Conservation (phyloP, 768 basidiomycete species). For the button mushroom (Agaricus bisporus) region DNA sequence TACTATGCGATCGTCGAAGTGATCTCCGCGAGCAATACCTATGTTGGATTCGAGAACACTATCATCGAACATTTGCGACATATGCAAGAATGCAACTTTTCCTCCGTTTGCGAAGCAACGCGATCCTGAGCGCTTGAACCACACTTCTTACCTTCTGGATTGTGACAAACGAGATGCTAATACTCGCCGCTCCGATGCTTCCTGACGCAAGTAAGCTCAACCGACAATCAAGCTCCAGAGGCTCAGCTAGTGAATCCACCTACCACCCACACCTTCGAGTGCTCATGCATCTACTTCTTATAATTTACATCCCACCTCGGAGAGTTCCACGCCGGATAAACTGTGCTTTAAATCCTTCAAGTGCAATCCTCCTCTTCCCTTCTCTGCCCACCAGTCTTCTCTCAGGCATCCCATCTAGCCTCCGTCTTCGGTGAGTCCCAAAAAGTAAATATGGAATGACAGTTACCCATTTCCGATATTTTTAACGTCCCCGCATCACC, state of each 20-base stretch:
- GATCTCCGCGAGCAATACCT: too few species aligned
- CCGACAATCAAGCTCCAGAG: not conserved
- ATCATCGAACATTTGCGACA: too few species aligned
- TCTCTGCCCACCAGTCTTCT: not conserved
- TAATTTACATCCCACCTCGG: not conserved
- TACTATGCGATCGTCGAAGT: too few species aligned
- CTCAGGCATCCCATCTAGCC: not conserved
- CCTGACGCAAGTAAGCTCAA: not conserved
- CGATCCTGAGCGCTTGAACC: too few species aligned
- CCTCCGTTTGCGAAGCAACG: too few species aligned
- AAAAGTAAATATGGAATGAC: slow-evolving; percentile 6
- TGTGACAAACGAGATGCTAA: not conserved
- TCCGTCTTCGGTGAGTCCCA: slow-evolving; percentile 2
- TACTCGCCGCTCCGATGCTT: not conserved
- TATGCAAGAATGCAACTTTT: too few species aligned
- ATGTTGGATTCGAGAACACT: too few species aligned
- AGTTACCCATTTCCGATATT: not conserved
- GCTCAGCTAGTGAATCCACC: not conserved
- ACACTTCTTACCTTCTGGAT: too few species aligned
- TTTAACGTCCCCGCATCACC: not conserved
- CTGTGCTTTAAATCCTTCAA: not conserved
- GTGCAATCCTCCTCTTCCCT: not conserved
- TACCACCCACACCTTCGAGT: slow-evolving; percentile 1
- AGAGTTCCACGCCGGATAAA: not conserved
- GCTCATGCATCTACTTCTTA: not conserved